Conservation (phyloP, 2,329 filamentous ascomycete genomes). For the Neofusicoccum cordaticola region DNA sequence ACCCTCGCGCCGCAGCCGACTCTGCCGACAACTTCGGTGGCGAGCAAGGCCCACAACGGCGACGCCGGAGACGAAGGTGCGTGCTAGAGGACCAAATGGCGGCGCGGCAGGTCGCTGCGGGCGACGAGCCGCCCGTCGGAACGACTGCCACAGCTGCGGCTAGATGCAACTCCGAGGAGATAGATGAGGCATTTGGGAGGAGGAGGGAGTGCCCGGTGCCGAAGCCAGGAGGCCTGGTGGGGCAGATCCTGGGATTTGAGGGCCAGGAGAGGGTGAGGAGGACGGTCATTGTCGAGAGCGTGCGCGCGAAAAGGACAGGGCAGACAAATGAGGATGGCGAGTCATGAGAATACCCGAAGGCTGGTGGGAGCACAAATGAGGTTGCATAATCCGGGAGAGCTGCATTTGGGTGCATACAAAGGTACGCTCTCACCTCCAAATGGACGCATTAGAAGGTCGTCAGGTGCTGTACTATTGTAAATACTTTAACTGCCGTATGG, state of each 20-base stretch:
- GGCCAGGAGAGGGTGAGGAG: slow-evolving; percentile 23
- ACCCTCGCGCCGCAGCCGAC: slow-evolving; percentile 66
- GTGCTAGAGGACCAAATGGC: slow-evolving; percentile 16
- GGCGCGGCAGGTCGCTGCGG: slow-evolving; percentile 22
- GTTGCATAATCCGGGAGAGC: neutral
- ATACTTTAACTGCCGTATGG: neutral
- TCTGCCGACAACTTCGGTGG: slow-evolving; percentile 33
- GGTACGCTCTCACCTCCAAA: neutral
- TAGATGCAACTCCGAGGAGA: slow-evolving; percentile 22
- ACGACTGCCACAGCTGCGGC: neutral
- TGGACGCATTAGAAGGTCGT: neutral
- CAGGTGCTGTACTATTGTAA: neutral
- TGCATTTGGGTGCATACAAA: neutral
- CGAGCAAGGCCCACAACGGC: slow-evolving; percentile 19
- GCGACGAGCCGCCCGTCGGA: slow-evolving; percentile 23
- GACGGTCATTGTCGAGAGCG: slow-evolving; percentile 20
- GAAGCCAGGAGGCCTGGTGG: slow-evolving; percentile 77
- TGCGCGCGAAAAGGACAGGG: slow-evolving; percentile 18
- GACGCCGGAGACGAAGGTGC: slow-evolving; percentile 39
- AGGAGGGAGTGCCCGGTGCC: slow-evolving; percentile 80
- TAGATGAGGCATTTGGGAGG: slow-evolving; percentile 19
- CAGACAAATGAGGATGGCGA: neutral
- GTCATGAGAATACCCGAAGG: neutral
- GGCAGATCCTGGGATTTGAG: slow-evolving; percentile 71
- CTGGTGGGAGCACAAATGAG: neutral